Base-by-base conservation (phyloP, 106 monocot species). In the Xerophyta viscosa region DNA sequence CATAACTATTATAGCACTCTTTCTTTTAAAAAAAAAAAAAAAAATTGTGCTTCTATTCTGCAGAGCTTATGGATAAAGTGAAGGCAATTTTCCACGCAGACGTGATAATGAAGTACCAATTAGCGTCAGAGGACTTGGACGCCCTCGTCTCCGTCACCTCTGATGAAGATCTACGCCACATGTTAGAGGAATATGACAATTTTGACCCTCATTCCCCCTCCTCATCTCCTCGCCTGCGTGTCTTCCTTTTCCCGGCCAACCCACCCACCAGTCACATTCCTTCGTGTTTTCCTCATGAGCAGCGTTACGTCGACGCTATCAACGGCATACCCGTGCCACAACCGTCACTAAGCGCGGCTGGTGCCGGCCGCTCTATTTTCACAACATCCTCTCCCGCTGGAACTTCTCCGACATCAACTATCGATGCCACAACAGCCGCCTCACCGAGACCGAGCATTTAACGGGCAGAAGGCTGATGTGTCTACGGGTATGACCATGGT, bases 151-250 rank as follows among this genome's bases (percentile, higher is more conserved):
- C 72, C 29, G 65, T 72, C 58, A 65, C 51, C 17, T 46, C 48
- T 36, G 72, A 72, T 44, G 72, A 72, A 46, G 72, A 72, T 52
- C 22, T 72, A 33, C 43, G 14, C 0, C 60, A 72, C 59, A 59
- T 72, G 65, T 10, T 72, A 24, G 65, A 65, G 6, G 72, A 72
- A 45, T 37, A 59, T 58, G 52, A 53, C 52, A 41, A 49, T 27
- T 51, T 41, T 20, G 50, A 42, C 13, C 21, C 49, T 24, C 10
- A 24, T 58, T 29, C 51, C 29, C 23, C 14, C 57, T 37, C 50
- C 27, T 17, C 8, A 13, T 52, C 18, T 33, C 50, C 52, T 10
- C 65, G 65, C 33, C 50, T 72, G 18, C 72, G 72, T 4, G 25
- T 72, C 41, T 72, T 59, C 65, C 62, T 72, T 39, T 60, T 72